Conservation (phyloP, 345 rosid genomes). For the Moringa oleifera region DNA sequence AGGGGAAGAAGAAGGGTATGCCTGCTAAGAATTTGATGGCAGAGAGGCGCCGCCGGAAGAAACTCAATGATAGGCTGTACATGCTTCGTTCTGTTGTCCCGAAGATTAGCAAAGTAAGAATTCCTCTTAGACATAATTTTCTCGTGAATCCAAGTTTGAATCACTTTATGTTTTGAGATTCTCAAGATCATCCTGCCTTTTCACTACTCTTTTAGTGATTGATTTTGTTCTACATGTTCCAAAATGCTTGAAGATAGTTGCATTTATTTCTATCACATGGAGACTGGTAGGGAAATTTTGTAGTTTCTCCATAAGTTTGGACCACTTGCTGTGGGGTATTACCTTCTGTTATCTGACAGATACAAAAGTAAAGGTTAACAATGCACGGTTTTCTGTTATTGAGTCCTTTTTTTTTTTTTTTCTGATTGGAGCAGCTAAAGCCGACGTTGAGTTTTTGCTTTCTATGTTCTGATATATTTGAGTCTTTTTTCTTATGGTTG, state of each 20-base stretch:
- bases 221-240: constrained; percentile 12
- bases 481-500: neutral
- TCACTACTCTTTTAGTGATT: constrained; percentile 10
- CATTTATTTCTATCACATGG: constrained; percentile 27
- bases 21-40: constrained; percentile 75
- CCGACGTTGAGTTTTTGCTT: neutral
- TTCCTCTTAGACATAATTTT: constrained; percentile 12
- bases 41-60: constrained; percentile 63
- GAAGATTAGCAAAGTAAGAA: constrained; percentile 56
- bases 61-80: constrained; percentile 58
- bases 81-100: constrained; percentile 65
- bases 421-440: neutral
- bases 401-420: too few relatives aligned
- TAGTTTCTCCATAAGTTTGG: constrained; percentile 13
- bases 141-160: constrained; percentile 22
- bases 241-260: constrained; percentile 20
- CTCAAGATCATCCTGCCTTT: constrained; percentile 4
- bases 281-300: constrained; percentile 17
- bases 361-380: neutral
- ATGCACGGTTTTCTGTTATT: neutral
- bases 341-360: neutral
- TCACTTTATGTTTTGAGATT: constrained; percentile 6
- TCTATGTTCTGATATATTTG: neutral
- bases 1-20: constrained; percentile 52
- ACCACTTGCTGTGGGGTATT: constrained; percentile 18